Evolutionary conservation across 2,329 filamentous ascomycete genomes (phyloP), one percentile per base, ranked within the genome.

Genomic region (Nectriaceae sp.): DNA sequence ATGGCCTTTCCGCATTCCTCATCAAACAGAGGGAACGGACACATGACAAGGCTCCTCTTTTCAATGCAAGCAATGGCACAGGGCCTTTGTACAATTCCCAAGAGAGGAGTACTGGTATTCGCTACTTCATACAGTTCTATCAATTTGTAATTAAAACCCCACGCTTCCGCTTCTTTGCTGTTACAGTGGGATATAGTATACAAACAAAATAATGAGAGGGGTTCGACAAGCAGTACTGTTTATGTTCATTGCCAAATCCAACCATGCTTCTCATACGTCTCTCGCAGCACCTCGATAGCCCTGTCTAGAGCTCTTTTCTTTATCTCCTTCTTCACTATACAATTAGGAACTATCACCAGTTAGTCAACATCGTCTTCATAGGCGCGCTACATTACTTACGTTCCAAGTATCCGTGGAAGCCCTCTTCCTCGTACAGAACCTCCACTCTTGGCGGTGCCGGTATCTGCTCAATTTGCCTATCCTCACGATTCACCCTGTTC

Each of bases 361-460:
- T 21, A 41, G 20, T n/a, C 19, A 38, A 3, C 11, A 26, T 22
- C n/a, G n/a, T n/a, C n/a, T n/a, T n/a, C n/a, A n/a, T n/a, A n/a
- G n/a, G n/a, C n/a, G n/a, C n/a, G n/a, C n/a, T n/a, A n/a, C n/a
- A n/a, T n/a, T 13, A 52, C 56, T 56, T 21, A 63, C 61, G 52
- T 49, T 66, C 58, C 1, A 65, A 33, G 37, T 66, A 65, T n/a
- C 61, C 64, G 49, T 66, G 58, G 26, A 66, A 65, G 0, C 55
- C 44, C 29, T 61, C 52, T 19, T 63, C 50, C 6, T 59, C 55
- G 26, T 60, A 40, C 35, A 57, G 44, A 1, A 53, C 43, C 39
- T 64, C 59, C 11, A 65, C 52, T 40, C 60, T 54, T 16, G 52
- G 47, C 21, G 40, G 29, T 16, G 29, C 44, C 13, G 19, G 21